Evolutionary conservation across 1,284 basidiomycete species (phyloP).

Genomic region (Boletus hoseneyae): DNA sequence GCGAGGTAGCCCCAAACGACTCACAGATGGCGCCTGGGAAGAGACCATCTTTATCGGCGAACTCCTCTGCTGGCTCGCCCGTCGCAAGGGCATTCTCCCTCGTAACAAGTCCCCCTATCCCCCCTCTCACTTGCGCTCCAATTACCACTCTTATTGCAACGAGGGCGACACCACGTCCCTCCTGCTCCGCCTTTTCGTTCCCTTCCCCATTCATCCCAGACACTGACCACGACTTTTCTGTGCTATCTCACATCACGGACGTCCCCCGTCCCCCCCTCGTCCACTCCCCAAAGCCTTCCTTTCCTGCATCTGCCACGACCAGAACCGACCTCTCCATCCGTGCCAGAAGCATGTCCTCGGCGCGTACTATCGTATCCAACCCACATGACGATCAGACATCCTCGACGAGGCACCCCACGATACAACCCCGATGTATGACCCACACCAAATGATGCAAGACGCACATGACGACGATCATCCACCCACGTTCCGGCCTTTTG

Average conservation of each 20-base stretch:
- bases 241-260: slow-evolving; percentile 28
- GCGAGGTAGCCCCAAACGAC: slow-evolving; percentile 53
- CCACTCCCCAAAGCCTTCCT: slow-evolving; percentile 35
- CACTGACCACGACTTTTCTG: slow-evolving; percentile 9
- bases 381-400: slow-evolving; percentile 12
- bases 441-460: slow-evolving; percentile 16
- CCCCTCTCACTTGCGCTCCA: slow-evolving; percentile 9
- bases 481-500: slow-evolving; percentile 2
- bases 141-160: slow-evolving; percentile 7
- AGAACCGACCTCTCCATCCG: slow-evolving; percentile 32
- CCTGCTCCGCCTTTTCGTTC: slow-evolving; percentile 22
- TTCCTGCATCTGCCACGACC: slow-evolving; percentile 33
- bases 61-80: slow-evolving; percentile 63
- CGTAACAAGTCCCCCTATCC: slow-evolving; percentile 8
- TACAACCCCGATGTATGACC: slow-evolving; percentile 5
- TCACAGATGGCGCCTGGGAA: slow-evolving; percentile 59
- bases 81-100: slow-evolving; percentile 40
- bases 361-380: slow-evolving; percentile 35
- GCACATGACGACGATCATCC: slow-evolving; percentile 21
- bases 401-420: neutral
- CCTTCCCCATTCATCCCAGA: neutral
- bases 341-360: slow-evolving; percentile 27
- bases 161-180: slow-evolving; percentile 26
- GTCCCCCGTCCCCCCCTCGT: slow-evolving; percentile 33
- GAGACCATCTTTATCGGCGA: slow-evolving; percentile 63